phyloP scores from a whole-genome alignment of 768 basidiomycete genomes.

The Suillus lakei region DNA sequence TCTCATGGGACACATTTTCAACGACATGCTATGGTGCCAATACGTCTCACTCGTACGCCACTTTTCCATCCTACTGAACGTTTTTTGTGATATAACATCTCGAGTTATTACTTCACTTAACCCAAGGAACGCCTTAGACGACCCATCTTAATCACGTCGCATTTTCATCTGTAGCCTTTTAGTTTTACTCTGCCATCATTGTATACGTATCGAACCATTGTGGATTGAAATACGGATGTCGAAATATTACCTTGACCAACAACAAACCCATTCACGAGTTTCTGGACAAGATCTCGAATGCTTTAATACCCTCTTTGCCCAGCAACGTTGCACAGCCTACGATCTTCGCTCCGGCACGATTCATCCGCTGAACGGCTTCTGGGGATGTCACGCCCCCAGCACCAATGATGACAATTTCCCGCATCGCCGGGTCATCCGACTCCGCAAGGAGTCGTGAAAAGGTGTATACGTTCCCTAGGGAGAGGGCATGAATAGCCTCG shows the following conservation, averaged over 20 bases:
- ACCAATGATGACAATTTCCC: constrained; percentile 66
- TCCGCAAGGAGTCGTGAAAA: constrained; percentile 58
- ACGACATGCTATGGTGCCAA: neutral
- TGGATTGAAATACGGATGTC: neutral
- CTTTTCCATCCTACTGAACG: constrained; percentile 2
- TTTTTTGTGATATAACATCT: constrained; percentile 14
- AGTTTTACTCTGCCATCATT: constrained; percentile 1
- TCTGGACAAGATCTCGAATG: constrained; percentile 50
- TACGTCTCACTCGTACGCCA: constrained; percentile 3
- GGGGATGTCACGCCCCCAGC: constrained; percentile 79
- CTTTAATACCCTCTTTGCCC: constrained; percentile 57
- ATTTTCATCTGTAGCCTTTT: constrained; percentile 29
- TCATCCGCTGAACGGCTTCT: constrained; percentile 69
- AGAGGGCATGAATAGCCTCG: constrained; percentile 71
- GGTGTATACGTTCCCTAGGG: constrained; percentile 77
- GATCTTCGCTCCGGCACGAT: constrained; percentile 70
- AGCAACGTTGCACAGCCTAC: constrained; percentile 68
- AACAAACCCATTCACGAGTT: neutral
- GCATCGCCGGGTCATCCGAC: constrained; percentile 45
- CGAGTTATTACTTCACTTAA: constrained; percentile 34
- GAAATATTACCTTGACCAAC: neutral
- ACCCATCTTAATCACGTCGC: constrained; percentile 7
- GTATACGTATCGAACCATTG: constrained; percentile 2
- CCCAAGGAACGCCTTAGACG: constrained; percentile 23
- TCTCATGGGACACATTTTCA: constrained; percentile 23